Evolutionary conservation across 108 stramenopile species (phyloP), one percentile per base, ranked within the genome.

Genomic region (Craspedostauros australis): DNA sequence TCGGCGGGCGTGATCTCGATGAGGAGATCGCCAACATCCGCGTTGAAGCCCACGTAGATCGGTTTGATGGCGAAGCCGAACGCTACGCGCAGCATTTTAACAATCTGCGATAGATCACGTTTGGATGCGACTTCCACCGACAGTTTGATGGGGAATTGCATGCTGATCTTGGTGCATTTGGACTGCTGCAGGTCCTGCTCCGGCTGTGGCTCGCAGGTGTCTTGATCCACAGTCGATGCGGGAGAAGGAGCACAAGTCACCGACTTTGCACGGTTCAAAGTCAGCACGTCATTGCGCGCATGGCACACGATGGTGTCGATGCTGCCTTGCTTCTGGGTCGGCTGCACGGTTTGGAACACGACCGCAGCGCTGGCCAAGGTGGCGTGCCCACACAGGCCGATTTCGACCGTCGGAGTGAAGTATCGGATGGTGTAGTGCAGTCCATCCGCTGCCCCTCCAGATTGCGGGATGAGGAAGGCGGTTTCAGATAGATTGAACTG

Each of bases 401-500:
- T 90, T 60, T 99, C 96, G 4, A 60, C 62, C 16, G 63, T 60
- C 32, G 79, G 70, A 21, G 86, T 84, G 49, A 64, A 84, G 55
- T 77, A 92, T 21, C 86, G 82, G 60, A 92, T 85, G 31, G 56
- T 52, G 66, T 76, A 86, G 43, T 76, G 66, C 44, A 55, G 36
- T 31, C 65, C 54, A 9, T 57, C 42, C 24, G 38, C 55, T 3
- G 30, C 15, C 5, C 41, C 39, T 37, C 41, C 11, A 18, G 48
- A 48, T 3, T 33, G 34, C 16, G 57, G 45, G 80, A 75, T 61
- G 32, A 95, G 54, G 74, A 96, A 98, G 21, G 93, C 91, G 18
- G 98, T 98, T 54, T 96, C 98, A 1, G 88, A 75, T 12, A 95
- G 79, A 51, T 96, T 94, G 67, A 95, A 91, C 69, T 98, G 93